Base-by-base conservation (phyloP, 1,284 basidiomycete genomes). In the Leccinum pallidistipes region DNA sequence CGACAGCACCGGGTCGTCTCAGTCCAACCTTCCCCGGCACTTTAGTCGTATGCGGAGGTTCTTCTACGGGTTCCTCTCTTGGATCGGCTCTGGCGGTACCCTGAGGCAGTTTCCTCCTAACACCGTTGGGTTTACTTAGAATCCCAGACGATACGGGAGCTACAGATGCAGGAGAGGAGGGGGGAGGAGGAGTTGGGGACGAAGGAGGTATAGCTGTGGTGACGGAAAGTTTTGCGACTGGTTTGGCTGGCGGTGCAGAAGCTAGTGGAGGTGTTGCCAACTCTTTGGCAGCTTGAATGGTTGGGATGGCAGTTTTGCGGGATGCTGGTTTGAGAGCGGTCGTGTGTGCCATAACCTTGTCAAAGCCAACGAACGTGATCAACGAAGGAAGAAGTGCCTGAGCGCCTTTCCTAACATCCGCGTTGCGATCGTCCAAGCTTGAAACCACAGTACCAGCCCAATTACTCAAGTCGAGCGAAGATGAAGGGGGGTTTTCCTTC, bases 321-420 rank as follows among this genome's bases (percentile, higher is more conserved):
- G 96, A 97, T 1, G 97, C 97, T 16, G 97, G 90, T 75, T 99
- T 99, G 63, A 99, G 81, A 1, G 87, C 86, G 62, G 84, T 88
- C 3, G 95, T 91, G 75, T 95, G 90, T 54, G 93, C 90, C 79
- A 97, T 81, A 54, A 99, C 90, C 68, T 86, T 87, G 66, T 96
- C 93, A 73, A 87, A 94, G 1, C 97, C 95, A 24, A 87, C 87
- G 55, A 80, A 87, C 9, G 83, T 78, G 55, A 99, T 89, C 57
- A 99, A 79, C 55, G 81, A 80, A 0, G 95, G 95, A 21, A 99
- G 77, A 21, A 97, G 76, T 2, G 88, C 87, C 65, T 93, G 90
- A 1, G 96, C 94, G 10, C 87, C 89, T 76, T 98, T 98, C 63
- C 97, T 87, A 6, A 99, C 93, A 68, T 99, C 97, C 6, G 84